These are phyloP conservation scores for Blastobotrys peoriensis DNA, from an alignment of 805 yeast species.

Conservation along the genomic window DNA sequence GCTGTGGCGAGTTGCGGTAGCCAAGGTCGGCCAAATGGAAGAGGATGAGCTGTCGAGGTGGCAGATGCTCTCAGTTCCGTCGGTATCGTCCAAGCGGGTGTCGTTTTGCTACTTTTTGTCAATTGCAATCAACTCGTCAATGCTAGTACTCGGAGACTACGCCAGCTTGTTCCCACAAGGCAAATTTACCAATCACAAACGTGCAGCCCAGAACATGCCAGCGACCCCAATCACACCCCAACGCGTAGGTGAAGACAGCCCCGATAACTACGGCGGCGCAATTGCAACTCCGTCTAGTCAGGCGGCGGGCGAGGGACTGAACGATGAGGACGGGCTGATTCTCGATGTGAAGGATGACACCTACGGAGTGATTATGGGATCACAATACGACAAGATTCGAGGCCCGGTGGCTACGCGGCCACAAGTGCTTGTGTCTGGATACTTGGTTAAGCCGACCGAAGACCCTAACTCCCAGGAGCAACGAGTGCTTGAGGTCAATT, in stretches of 20 bases:
- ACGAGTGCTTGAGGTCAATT: constrained; percentile 19
- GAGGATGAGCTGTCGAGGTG: constrained; percentile 29
- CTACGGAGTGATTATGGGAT: constrained; percentile 24
- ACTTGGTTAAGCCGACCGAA: constrained; percentile 17
- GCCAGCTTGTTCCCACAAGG: constrained; percentile 14
- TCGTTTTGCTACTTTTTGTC: constrained; percentile 12
- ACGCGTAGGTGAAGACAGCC: constrained; percentile 25
- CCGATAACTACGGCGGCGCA: constrained; percentile 22
- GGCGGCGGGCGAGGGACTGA: constrained; percentile 6
- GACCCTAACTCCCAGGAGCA: constrained; percentile 6
- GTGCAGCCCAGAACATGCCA: background rate
- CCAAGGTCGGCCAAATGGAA: constrained; percentile 32
- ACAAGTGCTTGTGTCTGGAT: constrained; percentile 16
- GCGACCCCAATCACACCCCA: constrained; percentile 22
- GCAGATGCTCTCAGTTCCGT: constrained; percentile 20
- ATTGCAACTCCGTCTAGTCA: constrained; percentile 18
- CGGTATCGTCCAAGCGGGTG: constrained; percentile 7
- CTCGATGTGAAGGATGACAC: constrained; percentile 29
- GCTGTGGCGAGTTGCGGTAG: constrained; percentile 31
- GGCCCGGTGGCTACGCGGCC: constrained; percentile 3
- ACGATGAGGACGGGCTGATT: constrained; percentile 20
- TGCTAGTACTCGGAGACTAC: constrained; percentile 13
- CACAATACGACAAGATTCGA: constrained; percentile 3
- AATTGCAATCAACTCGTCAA: constrained; percentile 12
- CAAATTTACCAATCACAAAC: background rate